phyloP scores from a whole-genome alignment of 306 rosid genomes.

The Parietaria judaica region DNA sequence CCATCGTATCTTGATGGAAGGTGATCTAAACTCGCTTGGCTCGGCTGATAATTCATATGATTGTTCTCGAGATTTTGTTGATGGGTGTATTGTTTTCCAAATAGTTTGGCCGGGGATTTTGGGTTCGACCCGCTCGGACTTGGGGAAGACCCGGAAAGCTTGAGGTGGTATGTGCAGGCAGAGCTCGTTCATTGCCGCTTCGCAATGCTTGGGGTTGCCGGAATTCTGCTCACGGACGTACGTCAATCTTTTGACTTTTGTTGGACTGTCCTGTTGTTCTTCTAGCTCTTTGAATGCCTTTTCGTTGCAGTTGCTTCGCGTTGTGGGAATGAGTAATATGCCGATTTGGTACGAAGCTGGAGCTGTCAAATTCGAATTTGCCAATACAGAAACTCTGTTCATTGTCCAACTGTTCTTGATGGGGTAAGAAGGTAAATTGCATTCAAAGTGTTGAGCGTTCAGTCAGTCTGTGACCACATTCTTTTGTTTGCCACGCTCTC shows the following conservation, averaged over 20 bases:
- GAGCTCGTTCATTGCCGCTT: conserved; percentile 83
- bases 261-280: background rate
- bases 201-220: conserved; percentile 88
- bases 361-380: conserved; percentile 57
- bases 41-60: background rate
- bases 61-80: background rate
- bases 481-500: conserved; percentile 13
- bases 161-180: conserved; percentile 96
- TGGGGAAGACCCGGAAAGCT: conserved; percentile 76
- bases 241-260: conserved; percentile 17
- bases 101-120: conserved; percentile 73
- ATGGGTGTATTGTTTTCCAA: background rate
- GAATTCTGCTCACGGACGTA: conserved; percentile 86
- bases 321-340: conserved; percentile 45
- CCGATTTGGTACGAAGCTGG: conserved; percentile 92
- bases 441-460: background rate
- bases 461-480: background rate
- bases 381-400: conserved; percentile 61
- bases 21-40: conserved; percentile 22
- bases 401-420: conserved; percentile 71
- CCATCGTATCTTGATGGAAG: conserved; percentile 85
- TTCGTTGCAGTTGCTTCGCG: conserved; percentile 64
- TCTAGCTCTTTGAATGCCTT: background rate
- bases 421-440: conserved; percentile 42
- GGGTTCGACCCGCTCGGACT: conserved; percentile 98